phyloP scores from a whole-genome alignment of 2,329 filamentous ascomycete genomes.

The Aureobasidium musti region DNA sequence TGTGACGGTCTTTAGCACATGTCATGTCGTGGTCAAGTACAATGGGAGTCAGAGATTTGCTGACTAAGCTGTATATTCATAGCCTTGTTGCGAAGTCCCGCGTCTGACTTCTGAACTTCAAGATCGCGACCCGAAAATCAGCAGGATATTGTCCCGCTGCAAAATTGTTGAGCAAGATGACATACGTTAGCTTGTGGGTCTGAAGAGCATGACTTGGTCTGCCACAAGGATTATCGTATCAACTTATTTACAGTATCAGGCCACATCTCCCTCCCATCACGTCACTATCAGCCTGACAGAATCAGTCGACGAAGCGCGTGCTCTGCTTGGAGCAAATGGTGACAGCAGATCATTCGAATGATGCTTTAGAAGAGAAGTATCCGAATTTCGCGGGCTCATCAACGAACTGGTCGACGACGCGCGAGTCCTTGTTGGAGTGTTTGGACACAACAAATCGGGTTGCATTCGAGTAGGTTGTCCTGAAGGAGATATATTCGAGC shows the following conservation, averaged over 20 bases:
- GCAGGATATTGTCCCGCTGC: too few relatives aligned
- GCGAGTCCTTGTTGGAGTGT: conserved; percentile 11
- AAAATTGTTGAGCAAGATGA: too few relatives aligned
- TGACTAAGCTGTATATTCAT: too few relatives aligned
- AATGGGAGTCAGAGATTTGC: too few relatives aligned
- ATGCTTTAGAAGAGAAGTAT: not conserved
- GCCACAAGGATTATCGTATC: not conserved
- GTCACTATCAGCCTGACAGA: conserved; percentile 13
- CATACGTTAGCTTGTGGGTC: too few relatives aligned
- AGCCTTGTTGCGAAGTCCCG: too few relatives aligned
- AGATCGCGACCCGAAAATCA: too few relatives aligned
- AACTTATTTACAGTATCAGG: not conserved
- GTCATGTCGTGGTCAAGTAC: too few relatives aligned
- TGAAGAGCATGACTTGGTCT: not conserved
- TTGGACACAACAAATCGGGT: not conserved
- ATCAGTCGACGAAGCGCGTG: conserved; percentile 2
- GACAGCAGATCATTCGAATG: conserved; percentile 8
- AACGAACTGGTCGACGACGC: conserved; percentile 3
- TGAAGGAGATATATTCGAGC: not conserved
- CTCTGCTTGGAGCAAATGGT: not conserved
- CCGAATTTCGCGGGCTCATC: not conserved
- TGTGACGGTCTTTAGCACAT: too few relatives aligned
- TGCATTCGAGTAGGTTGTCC: not conserved
- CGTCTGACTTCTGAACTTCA: too few relatives aligned
- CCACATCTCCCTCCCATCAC: not conserved